These are phyloP conservation scores for Suhomyces anneliseae DNA, from an alignment of 1,139 yeast species.

Conservation along the genomic window DNA sequence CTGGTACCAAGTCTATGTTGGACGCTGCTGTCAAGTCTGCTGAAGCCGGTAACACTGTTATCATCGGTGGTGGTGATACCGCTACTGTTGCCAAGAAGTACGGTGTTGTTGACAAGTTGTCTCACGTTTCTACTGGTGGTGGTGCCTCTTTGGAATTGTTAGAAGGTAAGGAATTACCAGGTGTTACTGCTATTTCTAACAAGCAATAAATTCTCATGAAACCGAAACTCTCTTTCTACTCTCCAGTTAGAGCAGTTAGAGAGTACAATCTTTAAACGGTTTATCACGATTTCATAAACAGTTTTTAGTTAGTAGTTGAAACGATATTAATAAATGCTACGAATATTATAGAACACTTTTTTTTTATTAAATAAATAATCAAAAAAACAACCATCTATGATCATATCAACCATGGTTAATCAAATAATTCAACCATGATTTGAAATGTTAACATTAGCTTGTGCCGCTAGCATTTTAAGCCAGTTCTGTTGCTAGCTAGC, in stretches of 20 bases:
- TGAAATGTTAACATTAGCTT: too few species aligned
- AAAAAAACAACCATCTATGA: background rate
- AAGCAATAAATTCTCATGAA: conserved; percentile 36
- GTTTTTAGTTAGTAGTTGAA: too few species aligned
- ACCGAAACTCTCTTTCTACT: background rate
- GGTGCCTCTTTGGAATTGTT: conserved; percentile 97
- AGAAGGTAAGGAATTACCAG: conserved; percentile 97
- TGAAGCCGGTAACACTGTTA: conserved; percentile 87
- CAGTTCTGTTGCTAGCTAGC: too few species aligned
- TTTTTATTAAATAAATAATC: too few species aligned
- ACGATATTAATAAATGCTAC: too few species aligned
- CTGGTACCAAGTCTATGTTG: conserved; percentile 85
- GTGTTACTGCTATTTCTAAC: conserved; percentile 86
- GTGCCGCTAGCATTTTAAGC: too few species aligned
- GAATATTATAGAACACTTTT: background rate
- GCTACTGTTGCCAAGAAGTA: conserved; percentile 98
- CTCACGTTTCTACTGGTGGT: conserved; percentile 98
- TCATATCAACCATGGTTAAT: background rate
- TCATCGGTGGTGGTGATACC: conserved; percentile 99
- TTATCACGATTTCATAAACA: background rate
- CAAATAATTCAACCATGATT: background rate
- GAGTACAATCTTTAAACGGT: background rate
- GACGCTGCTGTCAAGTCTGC: conserved; percentile 86
- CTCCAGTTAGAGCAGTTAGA: background rate
- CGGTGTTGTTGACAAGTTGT: conserved; percentile 91